Evolutionary conservation across 768 basidiomycete species (phyloP), one percentile per base, ranked within the genome.

Genomic region (Panaeolus cyanescens): DNA sequence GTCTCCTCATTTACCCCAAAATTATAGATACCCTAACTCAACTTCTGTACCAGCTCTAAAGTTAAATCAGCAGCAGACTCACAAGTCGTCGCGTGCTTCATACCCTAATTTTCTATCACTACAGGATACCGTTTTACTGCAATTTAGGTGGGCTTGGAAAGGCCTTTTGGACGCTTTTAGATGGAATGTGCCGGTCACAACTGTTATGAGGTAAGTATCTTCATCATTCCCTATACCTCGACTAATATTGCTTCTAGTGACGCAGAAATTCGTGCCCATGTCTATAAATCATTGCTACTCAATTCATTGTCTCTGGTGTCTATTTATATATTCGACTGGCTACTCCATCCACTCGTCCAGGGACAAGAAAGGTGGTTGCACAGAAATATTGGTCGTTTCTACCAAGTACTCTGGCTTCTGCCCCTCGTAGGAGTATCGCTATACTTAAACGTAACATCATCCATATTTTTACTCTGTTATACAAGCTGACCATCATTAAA

Each of bases 371-470:
- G 79, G 62, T 91, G 88, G 88, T 71, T 90, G 37, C 88, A 88
- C 68, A 79, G 85, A 25, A 90, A 92, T 66, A 79, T 93, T 10
- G 86, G 89, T 9, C 87, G 85, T 85, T 85, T 91, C 64, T 92
- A 91, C 71, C 89, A 87, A 67, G 74, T 85, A 7, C 74, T 95
- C 36, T 95, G 93, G 92, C 74, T 95, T 3, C 74, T 90, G 19
- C 94, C 94, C 0, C 82, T 95, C 56, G 80, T 93, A 7, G 88
- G 87, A 1, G 74, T 76, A 25, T 92, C 93, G 10, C 82, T 94
- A 59, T 94, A 94, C 74, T 79, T 94, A 45, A 95, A 95, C 65
- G 94, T 93, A 66, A 50, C 69, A 88, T 78, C 28, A 50, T 50
- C 45, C 17, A 17, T 13, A n/a, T 33, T 32, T 17, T 17, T 54